Evolutionary conservation across 345 rosid species (phyloP), one percentile per base, ranked within the genome.

Genomic region (Corymbia maculata): DNA sequence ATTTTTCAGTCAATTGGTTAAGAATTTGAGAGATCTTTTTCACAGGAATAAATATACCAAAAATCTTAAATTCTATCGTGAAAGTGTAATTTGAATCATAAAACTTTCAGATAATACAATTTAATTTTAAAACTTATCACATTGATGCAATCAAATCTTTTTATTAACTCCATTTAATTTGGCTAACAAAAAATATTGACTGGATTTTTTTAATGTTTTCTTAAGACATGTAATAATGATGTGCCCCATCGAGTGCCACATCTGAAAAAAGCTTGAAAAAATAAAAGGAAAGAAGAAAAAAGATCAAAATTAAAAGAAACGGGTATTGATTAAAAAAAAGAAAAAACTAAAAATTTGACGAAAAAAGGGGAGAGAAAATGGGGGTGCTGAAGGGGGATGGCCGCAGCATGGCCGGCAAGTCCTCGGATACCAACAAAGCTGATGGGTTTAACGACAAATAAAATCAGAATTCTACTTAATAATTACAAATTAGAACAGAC

Each of bases 81-180:
- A 53, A 53, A 10, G 14, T 59, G 10, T 2, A 59, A 24, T 10
- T 10, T 5, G 14, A 59, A 6, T 59, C 2, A 0, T 26, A 0
- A 59, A 59, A 4, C 9, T 19, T 52, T 17, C 8, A 1, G 0
- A 53, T 53, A 19, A 9, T 57, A 19, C 4, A 19, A 21, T 53
- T 8, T 4, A 53, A 53, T 53, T 4, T 36, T 53, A 8, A 21
- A 53, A 53, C 22, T 11, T 61, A 6, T 13, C 4, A 30, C 30
- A 30, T 66, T 30, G 44, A 15, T 30, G 0, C 6, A 30, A 15
- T 30, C 22, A 30, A 68, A 0, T 68, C 21, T 17, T 2, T 59
- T 1, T 1, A 12, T 59, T 3, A 61, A 6, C 9, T 68, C 6
- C 6, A 0, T 66, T 6, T 14, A 2, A 30, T 66, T 28, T 7